These are phyloP conservation scores for Penicillium verrucosum DNA, from an alignment of 2,329 filamentous ascomycete genomes.

Conservation along the genomic window DNA sequence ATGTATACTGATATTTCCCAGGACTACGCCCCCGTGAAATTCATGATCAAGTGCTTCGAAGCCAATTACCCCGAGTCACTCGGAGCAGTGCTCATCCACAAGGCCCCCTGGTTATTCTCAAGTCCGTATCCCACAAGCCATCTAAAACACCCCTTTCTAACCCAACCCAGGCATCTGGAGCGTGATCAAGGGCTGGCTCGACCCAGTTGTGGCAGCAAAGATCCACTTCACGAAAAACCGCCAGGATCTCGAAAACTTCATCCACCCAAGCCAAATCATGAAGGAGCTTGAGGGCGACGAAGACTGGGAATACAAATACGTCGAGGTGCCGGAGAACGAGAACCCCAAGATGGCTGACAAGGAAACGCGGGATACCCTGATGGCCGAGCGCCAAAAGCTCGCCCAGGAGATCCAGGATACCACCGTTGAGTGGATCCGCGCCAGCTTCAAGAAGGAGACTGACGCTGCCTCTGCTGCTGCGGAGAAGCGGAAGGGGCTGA, in stretches of 20 bases:
- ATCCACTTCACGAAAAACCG: constrained; percentile 86
- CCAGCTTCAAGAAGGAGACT: constrained; percentile 44
- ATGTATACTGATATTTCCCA: constrained; percentile 31
- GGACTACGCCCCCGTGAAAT: constrained; percentile 95
- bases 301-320: constrained; percentile 77
- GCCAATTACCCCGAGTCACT: constrained; percentile 96
- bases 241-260: constrained; percentile 73
- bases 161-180: constrained; percentile 74
- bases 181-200: constrained; percentile 92
- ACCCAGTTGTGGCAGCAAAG: constrained; percentile 91
- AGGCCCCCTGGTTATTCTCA: constrained; percentile 96
- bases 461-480: constrained; percentile 51
- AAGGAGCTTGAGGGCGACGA: constrained; percentile 85
- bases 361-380: constrained; percentile 60
- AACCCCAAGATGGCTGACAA: constrained; percentile 71
- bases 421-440: constrained; percentile 71
- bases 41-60: constrained; percentile 99
- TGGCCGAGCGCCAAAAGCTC: constrained; percentile 62
- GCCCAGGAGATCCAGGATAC: constrained; percentile 70
- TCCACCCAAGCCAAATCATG: constrained; percentile 67
- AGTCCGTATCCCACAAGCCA: constrained; percentile 48
- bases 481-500: constrained; percentile 59
- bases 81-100: constrained; percentile 87
- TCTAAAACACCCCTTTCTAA: neutral
- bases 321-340: constrained; percentile 72